These are phyloP conservation scores for Cyclotella distinguenda DNA, from an alignment of 108 stramenopile species.

Conservation along the genomic window DNA sequence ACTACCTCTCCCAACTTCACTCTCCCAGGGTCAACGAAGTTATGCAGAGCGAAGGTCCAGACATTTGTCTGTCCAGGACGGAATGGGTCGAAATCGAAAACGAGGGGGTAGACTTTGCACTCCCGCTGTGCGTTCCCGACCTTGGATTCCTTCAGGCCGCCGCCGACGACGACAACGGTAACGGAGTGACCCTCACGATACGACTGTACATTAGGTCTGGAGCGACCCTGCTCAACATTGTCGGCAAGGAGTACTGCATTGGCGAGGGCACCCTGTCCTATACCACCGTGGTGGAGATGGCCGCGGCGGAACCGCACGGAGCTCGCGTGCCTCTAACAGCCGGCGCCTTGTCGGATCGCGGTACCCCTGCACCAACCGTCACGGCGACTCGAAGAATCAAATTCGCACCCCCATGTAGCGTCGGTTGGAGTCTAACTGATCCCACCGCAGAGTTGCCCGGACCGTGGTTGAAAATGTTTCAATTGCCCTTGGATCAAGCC, in stretches of 20 bases:
- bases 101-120: constrained; percentile 51
- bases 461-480: constrained; percentile 49
- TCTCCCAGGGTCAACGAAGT: constrained; percentile 8
- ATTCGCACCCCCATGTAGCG: constrained; percentile 46
- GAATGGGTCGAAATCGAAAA: constrained; percentile 35
- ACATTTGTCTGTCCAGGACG: constrained; percentile 39
- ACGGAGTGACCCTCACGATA: constrained; percentile 19
- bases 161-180: constrained; percentile 10
- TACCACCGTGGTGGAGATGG: constrained; percentile 23
- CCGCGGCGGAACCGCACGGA: neutral
- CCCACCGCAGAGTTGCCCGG: constrained; percentile 37
- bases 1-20: constrained; percentile 46
- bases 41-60: constrained; percentile 27
- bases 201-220: constrained; percentile 42
- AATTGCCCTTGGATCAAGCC: constrained; percentile 73
- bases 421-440: constrained; percentile 81
- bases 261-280: constrained; percentile 34
- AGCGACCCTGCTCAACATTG: constrained; percentile 38
- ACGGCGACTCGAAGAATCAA: constrained; percentile 42
- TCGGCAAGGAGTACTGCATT: constrained; percentile 37
- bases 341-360: constrained; percentile 37
- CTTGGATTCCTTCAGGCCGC: constrained; percentile 25
- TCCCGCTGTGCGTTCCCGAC: constrained; percentile 65
- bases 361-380: constrained; percentile 10
- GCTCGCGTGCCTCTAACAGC: constrained; percentile 23